Base-by-base conservation (phyloP, 2,329 filamentous ascomycete species). In the Cadophora sp. region DNA sequence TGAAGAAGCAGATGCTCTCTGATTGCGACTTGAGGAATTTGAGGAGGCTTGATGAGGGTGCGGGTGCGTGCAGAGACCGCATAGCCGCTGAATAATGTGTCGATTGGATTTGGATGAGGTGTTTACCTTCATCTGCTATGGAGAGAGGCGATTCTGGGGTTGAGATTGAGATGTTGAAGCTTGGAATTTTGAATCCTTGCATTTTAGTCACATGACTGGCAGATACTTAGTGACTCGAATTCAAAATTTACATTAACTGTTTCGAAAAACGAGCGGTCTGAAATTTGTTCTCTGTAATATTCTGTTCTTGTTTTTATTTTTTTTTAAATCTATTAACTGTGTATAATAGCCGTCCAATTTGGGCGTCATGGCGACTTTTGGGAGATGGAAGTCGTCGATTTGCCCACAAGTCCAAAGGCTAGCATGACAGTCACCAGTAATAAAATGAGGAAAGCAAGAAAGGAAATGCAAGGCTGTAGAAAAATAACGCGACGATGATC, bases 11-110 rank as follows among this genome's bases (percentile, higher is more conserved):
- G 55, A 85, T 76, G 64, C 82, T 82, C 73, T 91, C 85, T 71
- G 91, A 88, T 78, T 94, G 92, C 63, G 83, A 86, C 72, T 88
- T 89, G 70, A 96, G 83, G 78, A 92, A 95, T 72, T 88, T 89
- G 70, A 96, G 83, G 22, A 95, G 85, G 51, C 79, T 79, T 65
- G 79, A 76, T 62, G 86, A 88, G 58, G 86, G 86, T 71, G 78
- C 81, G 65, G 71, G 71, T 60, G 64, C 45, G 39, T 51, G 64
- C 64, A 65, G 64, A 65, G 64, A 71, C 72, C 75, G 74, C 76
- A 77, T 78, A 74, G 66, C 74, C 73, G 69, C 70, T 74, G 48
- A 6, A n/a, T 30, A 41, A 8, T 53, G 47, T 22, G 33, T 24
- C 33, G 7, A n/a, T 24, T n/a, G n/a, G 3, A 18, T 2, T 24